A percentile compares a stretch with the other conserved stretches of the same genome.
phyloP scores from a whole-genome alignment of 2,329 filamentous ascomycete species.

The Trichoderma sp. region DNA sequence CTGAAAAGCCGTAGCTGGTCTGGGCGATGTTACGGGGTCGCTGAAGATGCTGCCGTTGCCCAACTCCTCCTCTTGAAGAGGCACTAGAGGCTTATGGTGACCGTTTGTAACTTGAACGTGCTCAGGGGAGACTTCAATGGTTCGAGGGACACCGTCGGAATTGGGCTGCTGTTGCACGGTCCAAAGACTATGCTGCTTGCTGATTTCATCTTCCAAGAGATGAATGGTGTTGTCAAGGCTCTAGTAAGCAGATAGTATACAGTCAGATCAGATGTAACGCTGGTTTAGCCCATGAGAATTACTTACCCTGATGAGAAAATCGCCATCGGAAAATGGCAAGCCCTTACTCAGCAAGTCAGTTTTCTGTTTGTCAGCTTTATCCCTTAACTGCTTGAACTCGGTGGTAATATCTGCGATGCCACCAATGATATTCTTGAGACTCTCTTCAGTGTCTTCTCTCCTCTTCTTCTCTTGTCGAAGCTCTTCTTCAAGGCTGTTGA shows the following conservation, averaged over 20 bases:
- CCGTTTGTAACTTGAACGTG: conserved; percentile 33
- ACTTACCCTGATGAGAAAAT: conserved; percentile 38
- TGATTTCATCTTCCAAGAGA: conserved; percentile 42
- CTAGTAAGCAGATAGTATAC: conserved; percentile 30
- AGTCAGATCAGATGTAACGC: neutral
- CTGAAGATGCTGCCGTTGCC: neutral
- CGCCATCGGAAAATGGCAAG: conserved; percentile 28
- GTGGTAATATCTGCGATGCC: conserved; percentile 33
- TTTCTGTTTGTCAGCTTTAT: conserved; percentile 29
- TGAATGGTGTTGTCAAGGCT: conserved; percentile 38
- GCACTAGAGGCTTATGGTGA: conserved; percentile 34
- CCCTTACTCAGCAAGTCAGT: conserved; percentile 20
- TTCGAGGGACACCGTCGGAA: conserved; percentile 36
- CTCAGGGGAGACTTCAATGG: conserved; percentile 38
- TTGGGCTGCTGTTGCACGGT: conserved; percentile 40
- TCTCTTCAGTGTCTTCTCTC: conserved; percentile 34
- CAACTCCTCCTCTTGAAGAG: conserved; percentile 9
- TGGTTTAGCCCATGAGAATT: neutral
- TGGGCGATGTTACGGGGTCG: conserved; percentile 29
- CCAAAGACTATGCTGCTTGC: conserved; percentile 41
- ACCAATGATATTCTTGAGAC: conserved; percentile 34
- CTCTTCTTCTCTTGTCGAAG: conserved; percentile 38
- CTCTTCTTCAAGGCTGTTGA: conserved; percentile 38
- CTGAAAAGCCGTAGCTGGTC: conserved; percentile 33
- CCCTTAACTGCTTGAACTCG: conserved; percentile 37